A percentile compares a stretch with the other conserved stretches of the same genome.
Evolutionary conservation across 345 rosid species (phyloP).

Genomic region (Schrenkiella parvula): DNA sequence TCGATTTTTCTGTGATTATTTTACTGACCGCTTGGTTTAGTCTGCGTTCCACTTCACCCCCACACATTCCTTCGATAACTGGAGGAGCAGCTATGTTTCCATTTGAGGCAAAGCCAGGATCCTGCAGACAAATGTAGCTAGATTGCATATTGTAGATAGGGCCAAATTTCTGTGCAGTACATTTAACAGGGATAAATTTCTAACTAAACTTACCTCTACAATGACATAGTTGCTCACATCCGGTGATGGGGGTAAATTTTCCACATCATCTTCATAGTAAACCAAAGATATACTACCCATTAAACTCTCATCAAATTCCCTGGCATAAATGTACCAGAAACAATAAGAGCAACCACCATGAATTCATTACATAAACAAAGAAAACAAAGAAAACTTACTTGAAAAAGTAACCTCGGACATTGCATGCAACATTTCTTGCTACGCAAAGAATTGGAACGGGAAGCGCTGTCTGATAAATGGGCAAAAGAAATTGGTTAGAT

Average conservation of each 20-base stretch:
- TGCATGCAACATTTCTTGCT: conserved; percentile 99
- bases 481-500: conserved; percentile 8
- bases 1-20: neutral
- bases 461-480: conserved; percentile 58
- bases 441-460: conserved; percentile 89
- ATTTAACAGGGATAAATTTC: conserved; percentile 1
- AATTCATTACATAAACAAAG: conserved; percentile 21
- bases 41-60: conserved; percentile 71
- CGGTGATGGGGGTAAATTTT: conserved; percentile 71
- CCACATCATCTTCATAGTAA: conserved; percentile 80
- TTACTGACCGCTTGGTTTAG: conserved; percentile 54
- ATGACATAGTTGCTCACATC: conserved; percentile 93
- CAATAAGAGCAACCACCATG: conserved; percentile 14
- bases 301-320: conserved; percentile 96
- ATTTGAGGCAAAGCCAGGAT: conserved; percentile 65
- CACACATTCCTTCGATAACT: conserved; percentile 72
- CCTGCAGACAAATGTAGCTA: conserved; percentile 45
- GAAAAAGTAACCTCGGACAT: conserved; percentile 93
- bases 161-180: neutral
- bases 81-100: conserved; percentile 51
- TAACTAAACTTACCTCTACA: conserved; percentile 62
- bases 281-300: conserved; percentile 70
- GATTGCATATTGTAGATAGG: conserved; percentile 15
- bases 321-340: conserved; percentile 25
- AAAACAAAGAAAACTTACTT: conserved; percentile 53